These are phyloP conservation scores for Termitomyces sp. DNA, from an alignment of 768 basidiomycete species.

Conservation along the genomic window DNA sequence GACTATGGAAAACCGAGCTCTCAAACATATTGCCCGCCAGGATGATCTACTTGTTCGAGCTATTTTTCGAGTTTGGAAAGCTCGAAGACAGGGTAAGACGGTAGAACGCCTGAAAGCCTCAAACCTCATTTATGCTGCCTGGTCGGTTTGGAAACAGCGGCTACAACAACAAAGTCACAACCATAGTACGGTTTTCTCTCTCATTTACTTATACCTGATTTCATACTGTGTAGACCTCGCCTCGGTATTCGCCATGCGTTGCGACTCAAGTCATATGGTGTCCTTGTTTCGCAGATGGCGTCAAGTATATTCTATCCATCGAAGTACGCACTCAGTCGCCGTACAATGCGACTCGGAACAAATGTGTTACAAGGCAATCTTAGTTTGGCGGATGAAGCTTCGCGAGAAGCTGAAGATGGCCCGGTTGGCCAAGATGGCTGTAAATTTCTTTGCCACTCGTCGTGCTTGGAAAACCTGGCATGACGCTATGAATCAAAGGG, in stretches of 20 bases:
- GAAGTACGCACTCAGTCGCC: slow-evolving; percentile 44
- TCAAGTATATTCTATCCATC: slow-evolving; percentile 34
- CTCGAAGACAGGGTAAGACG: slow-evolving; percentile 56
- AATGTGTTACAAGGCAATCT: slow-evolving; percentile 35
- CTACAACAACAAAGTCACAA: slow-evolving; percentile 32
- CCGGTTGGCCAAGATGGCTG: slow-evolving; percentile 50
- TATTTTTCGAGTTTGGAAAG: slow-evolving; percentile 61
- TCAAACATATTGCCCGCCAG: slow-evolving; percentile 51
- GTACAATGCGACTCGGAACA: slow-evolving; percentile 41
- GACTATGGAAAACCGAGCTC: slow-evolving; percentile 51
- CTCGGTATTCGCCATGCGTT: slow-evolving; percentile 41
- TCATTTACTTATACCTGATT: background rate
- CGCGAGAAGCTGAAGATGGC: slow-evolving; percentile 42
- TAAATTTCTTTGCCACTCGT: slow-evolving; percentile 46
- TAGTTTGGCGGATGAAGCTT: slow-evolving; percentile 53
- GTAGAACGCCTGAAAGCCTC: slow-evolving; percentile 47
- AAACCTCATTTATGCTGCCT: slow-evolving; percentile 40
- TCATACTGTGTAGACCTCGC: slow-evolving; percentile 36
- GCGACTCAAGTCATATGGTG: slow-evolving; percentile 32
- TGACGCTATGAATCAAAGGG: slow-evolving; percentile 36
- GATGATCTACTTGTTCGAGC: slow-evolving; percentile 56
- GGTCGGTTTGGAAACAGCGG: slow-evolving; percentile 46
- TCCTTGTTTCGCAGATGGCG: slow-evolving; percentile 43
- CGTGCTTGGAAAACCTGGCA: slow-evolving; percentile 46
- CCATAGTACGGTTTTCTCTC: slow-evolving; percentile 36